A percentile compares a stretch with the other conserved stretches of the same genome.
phyloP scores from a whole-genome alignment of 129 eudicot species.

The Centella asiatica region DNA sequence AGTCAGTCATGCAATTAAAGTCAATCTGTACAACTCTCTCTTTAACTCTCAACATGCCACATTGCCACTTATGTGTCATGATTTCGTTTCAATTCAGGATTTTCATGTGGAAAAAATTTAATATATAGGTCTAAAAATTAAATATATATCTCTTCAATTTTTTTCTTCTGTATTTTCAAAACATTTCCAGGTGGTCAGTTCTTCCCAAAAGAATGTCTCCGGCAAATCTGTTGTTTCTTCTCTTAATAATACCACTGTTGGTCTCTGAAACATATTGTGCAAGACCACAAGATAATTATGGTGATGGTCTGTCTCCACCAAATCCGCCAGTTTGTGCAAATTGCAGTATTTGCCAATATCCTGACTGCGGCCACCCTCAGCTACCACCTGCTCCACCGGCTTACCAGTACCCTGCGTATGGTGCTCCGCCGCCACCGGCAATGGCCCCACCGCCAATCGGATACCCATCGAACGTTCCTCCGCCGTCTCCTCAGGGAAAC shows the following conservation, averaged over 20 bases:
- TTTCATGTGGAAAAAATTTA: constrained; percentile 3
- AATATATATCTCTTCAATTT: background rate
- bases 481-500: constrained; percentile 26
- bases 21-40: background rate
- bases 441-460: constrained; percentile 18
- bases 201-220: constrained; percentile 17
- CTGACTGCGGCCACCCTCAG: constrained; percentile 29
- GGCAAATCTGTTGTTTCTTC: background rate
- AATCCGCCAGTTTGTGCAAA: constrained; percentile 19
- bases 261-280: constrained; percentile 11
- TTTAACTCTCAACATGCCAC: constrained; percentile 19
- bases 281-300: constrained; percentile 21
- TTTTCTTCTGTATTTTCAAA: background rate
- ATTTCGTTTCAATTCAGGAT: constrained; percentile 7
- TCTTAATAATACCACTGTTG: constrained; percentile 14
- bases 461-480: constrained; percentile 23
- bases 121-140: background rate
- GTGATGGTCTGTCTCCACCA: constrained; percentile 21
- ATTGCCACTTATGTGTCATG: constrained; percentile 20
- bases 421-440: constrained; percentile 27
- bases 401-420: constrained; percentile 23
- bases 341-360: constrained; percentile 28
- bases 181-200: background rate
- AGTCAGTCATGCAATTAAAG: constrained; percentile 14
- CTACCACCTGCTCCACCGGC: constrained; percentile 18